phyloP scores from a whole-genome alignment of 805 yeast species.

The Wickerhamomyces chambardii region DNA sequence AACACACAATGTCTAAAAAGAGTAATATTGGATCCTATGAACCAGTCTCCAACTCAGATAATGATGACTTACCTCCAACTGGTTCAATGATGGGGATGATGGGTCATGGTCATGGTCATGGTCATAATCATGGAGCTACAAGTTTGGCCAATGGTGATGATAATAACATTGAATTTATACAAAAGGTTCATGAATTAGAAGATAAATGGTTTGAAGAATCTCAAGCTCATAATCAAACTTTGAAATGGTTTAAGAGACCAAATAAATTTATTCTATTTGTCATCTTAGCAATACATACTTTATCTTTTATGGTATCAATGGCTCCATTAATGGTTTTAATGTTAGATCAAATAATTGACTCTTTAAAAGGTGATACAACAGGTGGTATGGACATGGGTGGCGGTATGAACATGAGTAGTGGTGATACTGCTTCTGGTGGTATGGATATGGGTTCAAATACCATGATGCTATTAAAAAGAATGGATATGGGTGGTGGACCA shows the following conservation, averaged over 20 bases:
- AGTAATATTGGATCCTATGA: too few species aligned
- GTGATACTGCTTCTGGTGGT: not conserved
- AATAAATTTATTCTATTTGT: slow-evolving; percentile 6
- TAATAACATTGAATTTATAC: not conserved
- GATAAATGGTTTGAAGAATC: slow-evolving; percentile 5
- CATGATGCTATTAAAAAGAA: slow-evolving; percentile 1
- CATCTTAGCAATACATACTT: slow-evolving; percentile 6
- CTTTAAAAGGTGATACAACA: not conserved
- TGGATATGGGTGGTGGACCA: slow-evolving; percentile 7
- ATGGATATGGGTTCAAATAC: not conserved
- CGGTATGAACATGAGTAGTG: not conserved
- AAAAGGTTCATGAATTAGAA: slow-evolving; percentile 1
- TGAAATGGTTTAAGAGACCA: slow-evolving; percentile 9
- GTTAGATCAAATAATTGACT: slow-evolving; percentile 6
- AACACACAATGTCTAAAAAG: too few species aligned
- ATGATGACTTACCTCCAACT: too few species aligned
- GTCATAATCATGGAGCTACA: too few species aligned
- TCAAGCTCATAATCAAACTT: not conserved
- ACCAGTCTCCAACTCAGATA: too few species aligned
- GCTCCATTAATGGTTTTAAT: slow-evolving; percentile 11
- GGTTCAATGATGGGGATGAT: too few species aligned
- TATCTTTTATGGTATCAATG: slow-evolving; percentile 9
- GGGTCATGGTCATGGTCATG: too few species aligned
- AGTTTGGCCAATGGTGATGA: not conserved
- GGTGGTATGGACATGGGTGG: not conserved